Base-by-base conservation (phyloP, 306 rosid genomes). In the Betula pendula region DNA sequence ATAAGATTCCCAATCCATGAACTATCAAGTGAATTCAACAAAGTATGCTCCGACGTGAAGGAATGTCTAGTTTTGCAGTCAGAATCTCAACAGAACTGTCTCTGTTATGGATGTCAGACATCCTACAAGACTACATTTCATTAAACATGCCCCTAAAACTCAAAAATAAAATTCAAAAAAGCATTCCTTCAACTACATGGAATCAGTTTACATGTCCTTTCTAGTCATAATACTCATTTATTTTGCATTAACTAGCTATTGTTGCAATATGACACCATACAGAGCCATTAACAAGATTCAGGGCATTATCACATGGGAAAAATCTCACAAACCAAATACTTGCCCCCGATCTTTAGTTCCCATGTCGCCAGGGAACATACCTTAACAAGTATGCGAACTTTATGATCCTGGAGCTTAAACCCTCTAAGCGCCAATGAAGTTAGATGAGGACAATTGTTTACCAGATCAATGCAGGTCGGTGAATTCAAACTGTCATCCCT, bases 401-500 rank as follows among this genome's bases (percentile, higher is more conserved):
- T 95, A 67, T 72, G 83, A 86, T 95, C 99, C 25, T 92, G 97
- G 81, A 95, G 85, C 87, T 91, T 95, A 86, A 90, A 92, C 82
- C 99, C 99, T 87, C 98, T 87, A 50, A 95, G 96, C 70, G 98
- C 90, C 88, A 95, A 86, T 82, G 99, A 91, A 27, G 83, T 81
- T 77, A 95, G 81, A 89, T 81, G 86, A 69, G 97, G 98, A 79
- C 99, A 95, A 75, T 79, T 86, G 72, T 70, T 80, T 58, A 89
- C 90, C n/a, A 95, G 88, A 81, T 82, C 91, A 75, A 68, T 45
- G 65, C 98, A 95, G 59, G 99, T 93, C 69, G 90, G 94, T 1
- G 88, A 79, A 70, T 95, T 95, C 96, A 95, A 88, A 85, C 97
- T 95, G 90, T 95, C 96, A 80, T 95, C 97, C 86, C 98, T 88